Conservation (phyloP, 2,329 filamentous ascomycete genomes). For the Stachybotrys chartarum region DNA sequence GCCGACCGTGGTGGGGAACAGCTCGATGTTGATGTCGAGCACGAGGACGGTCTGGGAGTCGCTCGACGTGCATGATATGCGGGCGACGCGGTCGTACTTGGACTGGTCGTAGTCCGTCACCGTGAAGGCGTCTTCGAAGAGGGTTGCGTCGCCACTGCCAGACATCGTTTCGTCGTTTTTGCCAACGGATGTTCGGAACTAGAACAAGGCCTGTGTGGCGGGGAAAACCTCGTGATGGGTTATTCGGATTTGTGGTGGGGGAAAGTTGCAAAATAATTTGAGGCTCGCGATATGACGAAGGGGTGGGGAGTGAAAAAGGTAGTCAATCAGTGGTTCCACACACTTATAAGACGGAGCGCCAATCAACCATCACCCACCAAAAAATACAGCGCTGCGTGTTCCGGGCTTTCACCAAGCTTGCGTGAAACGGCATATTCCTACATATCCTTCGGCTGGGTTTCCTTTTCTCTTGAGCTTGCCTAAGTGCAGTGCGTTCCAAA, state of each 20-base stretch:
- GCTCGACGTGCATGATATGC: constrained; percentile 68
- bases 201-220: too few species aligned
- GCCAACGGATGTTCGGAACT: too few species aligned
- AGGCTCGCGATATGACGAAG: neutral
- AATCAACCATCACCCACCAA: too few species aligned
- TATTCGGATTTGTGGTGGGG: neutral
- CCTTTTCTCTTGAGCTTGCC: too few species aligned
- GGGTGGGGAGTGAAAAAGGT: neutral
- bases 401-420: too few species aligned
- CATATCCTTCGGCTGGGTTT: too few species aligned
- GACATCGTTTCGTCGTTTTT: constrained; percentile 8
- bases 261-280: neutral
- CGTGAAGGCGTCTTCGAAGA: constrained; percentile 89
- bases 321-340: neutral
- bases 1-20: constrained; percentile 70
- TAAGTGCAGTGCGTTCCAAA: too few species aligned
- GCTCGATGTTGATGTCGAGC: constrained; percentile 90
- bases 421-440: too few species aligned
- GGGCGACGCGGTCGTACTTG: constrained; percentile 94
- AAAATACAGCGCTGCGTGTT: too few species aligned
- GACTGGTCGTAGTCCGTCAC: constrained; percentile 71
- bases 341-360: neutral
- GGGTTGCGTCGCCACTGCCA: constrained; percentile 73
- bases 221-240: too few species aligned
- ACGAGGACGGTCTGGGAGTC: constrained; percentile 71